Percentiles rank a stretch among this genome's conserved stretches.
phyloP scores from a whole-genome alignment of 1,284 basidiomycete genomes.

The Sparassis latifolia region DNA sequence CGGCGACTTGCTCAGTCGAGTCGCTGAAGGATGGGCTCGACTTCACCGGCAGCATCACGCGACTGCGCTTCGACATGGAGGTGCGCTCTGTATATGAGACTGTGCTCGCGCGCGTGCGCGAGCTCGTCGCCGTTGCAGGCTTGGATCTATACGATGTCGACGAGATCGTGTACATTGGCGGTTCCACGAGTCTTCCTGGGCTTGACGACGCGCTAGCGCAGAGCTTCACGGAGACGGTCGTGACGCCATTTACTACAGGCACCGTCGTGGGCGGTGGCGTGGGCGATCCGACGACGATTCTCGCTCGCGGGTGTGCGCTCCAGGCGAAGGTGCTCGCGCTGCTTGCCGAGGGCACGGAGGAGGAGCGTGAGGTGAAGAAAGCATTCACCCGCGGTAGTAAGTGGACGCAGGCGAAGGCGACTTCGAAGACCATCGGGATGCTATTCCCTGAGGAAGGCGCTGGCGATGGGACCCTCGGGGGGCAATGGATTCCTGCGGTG shows the following conservation, averaged over 20 bases:
- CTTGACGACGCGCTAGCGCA: constrained; percentile 70
- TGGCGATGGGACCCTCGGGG: constrained; percentile 41
- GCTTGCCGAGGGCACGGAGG: constrained; percentile 37
- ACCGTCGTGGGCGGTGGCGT: constrained; percentile 64
- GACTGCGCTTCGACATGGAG: constrained; percentile 91
- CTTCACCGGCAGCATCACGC: constrained; percentile 89
- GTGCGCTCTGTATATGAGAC: constrained; percentile 68
- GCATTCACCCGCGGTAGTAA: constrained; percentile 46
- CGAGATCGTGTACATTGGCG: constrained; percentile 90
- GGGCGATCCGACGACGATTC: constrained; percentile 83
- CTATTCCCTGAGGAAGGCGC: constrained; percentile 61
- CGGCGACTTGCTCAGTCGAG: constrained; percentile 90
- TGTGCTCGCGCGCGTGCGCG: constrained; percentile 57
- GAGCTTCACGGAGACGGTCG: constrained; percentile 65
- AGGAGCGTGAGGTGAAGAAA: constrained; percentile 44
- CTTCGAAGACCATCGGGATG: constrained; percentile 71
- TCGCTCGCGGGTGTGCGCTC: constrained; percentile 84
- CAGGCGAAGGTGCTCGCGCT: constrained; percentile 72
- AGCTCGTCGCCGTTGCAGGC: constrained; percentile 55
- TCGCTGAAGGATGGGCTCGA: constrained; percentile 93
- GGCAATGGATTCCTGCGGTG: constrained; percentile 62
- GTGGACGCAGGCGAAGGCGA: constrained; percentile 43
- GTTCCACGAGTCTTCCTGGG: constrained; percentile 81
- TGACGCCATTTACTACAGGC: constrained; percentile 58
- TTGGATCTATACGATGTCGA: constrained; percentile 81